Percentiles rank a stretch among this genome's conserved stretches.
Conservation (phyloP, 1,284 basidiomycete genomes). For the Erythrobasidium hasegawianum region DNA sequence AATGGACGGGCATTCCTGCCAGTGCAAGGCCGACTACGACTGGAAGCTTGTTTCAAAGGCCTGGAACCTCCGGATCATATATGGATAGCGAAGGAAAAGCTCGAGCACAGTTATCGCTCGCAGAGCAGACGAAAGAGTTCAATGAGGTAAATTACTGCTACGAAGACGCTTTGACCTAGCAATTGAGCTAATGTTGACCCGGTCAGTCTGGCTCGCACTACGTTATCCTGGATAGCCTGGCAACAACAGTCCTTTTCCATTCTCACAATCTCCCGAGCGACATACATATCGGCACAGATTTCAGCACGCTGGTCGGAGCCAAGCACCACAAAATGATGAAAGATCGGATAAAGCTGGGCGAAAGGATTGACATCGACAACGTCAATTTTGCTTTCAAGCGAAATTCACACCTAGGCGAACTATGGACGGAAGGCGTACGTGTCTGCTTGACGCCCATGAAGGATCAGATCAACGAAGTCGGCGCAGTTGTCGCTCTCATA, state of each 20-base stretch:
- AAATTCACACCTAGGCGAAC: background rate
- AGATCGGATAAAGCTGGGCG: constrained; percentile 6
- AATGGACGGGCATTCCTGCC: constrained; percentile 16
- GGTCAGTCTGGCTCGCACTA: constrained; percentile 19
- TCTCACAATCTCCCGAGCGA: constrained; percentile 17
- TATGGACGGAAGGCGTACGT: constrained; percentile 20
- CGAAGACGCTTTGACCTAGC: too few species aligned
- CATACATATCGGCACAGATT: constrained; percentile 11
- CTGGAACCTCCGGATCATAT: constrained; percentile 22
- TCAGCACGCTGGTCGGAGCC: constrained; percentile 19
- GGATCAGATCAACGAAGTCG: constrained; percentile 34
- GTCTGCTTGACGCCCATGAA: constrained; percentile 26
- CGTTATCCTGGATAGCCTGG: constrained; percentile 25
- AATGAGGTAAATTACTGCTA: constrained; percentile 23
- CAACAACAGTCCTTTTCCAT: constrained; percentile 22
- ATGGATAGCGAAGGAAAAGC: constrained; percentile 28
- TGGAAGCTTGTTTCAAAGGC: constrained; percentile 25
- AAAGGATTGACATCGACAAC: constrained; percentile 19
- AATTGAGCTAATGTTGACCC: background rate
- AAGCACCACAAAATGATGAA: constrained; percentile 15
- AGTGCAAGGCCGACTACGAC: constrained; percentile 14
- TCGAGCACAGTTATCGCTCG: constrained; percentile 23
- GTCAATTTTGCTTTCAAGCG: constrained; percentile 3
- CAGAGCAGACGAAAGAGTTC: constrained; percentile 33
- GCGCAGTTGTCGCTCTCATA: constrained; percentile 28